phyloP scores from a whole-genome alignment of 2,329 filamentous ascomycete species.

The Aspergillus versicolor region DNA sequence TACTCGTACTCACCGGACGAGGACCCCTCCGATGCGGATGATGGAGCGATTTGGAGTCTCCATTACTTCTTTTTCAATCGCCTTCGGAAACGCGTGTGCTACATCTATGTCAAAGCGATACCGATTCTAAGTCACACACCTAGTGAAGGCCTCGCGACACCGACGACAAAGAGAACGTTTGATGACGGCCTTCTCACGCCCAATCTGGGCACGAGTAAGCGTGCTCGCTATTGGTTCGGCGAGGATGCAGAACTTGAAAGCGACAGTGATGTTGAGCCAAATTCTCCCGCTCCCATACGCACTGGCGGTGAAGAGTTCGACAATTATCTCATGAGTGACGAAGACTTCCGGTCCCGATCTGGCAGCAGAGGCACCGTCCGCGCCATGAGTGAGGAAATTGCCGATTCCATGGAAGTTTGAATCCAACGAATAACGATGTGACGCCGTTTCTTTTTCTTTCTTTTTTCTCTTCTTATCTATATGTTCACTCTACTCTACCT shows the following conservation, averaged over 20 bases:
- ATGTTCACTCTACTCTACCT: not conserved
- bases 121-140: constrained; percentile 66
- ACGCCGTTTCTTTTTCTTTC: constrained; percentile 14
- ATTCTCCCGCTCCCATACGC: constrained; percentile 19
- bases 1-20: constrained; percentile 88
- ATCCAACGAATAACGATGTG: constrained; percentile 18
- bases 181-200: constrained; percentile 52
- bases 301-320: constrained; percentile 39
- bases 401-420: constrained; percentile 54
- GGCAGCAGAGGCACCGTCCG: constrained; percentile 47
- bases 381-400: constrained; percentile 55
- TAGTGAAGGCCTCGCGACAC: constrained; percentile 48
- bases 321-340: constrained; percentile 46
- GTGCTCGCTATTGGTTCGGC: constrained; percentile 85
- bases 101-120: constrained; percentile 88
- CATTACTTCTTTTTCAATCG: constrained; percentile 99
- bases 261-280: constrained; percentile 40
- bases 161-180: constrained; percentile 47
- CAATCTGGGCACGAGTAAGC: constrained; percentile 67
- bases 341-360: constrained; percentile 40
- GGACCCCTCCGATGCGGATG: constrained; percentile 89
- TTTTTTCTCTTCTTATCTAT: not conserved
- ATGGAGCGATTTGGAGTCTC: constrained; percentile 89
- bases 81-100: constrained; percentile 84
- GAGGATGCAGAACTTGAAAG: constrained; percentile 53